Conservation (phyloP, 2,329 filamentous ascomycete species). For the Nemania abortiva region DNA sequence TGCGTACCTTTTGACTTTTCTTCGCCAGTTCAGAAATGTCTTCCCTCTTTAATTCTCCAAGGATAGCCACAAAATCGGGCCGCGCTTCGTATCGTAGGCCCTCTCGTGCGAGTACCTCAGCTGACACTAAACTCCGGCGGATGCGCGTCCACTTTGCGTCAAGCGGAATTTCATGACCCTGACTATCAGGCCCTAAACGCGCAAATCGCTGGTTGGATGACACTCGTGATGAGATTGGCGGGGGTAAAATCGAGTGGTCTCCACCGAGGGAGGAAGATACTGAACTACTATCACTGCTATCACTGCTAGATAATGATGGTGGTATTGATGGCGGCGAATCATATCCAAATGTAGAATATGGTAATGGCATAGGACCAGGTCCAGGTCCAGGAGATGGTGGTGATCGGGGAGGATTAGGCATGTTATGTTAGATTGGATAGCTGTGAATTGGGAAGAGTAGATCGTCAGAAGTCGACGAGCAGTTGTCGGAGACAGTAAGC, state of each 20-base stretch:
- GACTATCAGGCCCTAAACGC: slow-evolving; percentile 67
- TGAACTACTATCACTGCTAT: too few species aligned
- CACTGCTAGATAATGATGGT: too few species aligned
- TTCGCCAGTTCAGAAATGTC: slow-evolving; percentile 66
- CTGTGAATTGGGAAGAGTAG: too few species aligned
- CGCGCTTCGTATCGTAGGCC: slow-evolving; percentile 71
- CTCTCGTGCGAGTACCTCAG: slow-evolving; percentile 67
- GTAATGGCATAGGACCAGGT: too few species aligned
- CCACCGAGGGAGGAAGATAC: slow-evolving; percentile 48
- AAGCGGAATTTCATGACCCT: slow-evolving; percentile 67
- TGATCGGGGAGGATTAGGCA: too few species aligned
- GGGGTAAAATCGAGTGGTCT: slow-evolving; percentile 33
- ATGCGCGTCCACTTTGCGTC: slow-evolving; percentile 73
- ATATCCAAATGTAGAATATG: too few species aligned
- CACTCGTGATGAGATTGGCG: neutral
- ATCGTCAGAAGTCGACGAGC: too few species aligned
- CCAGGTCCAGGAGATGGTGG: too few species aligned
- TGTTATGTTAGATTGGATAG: too few species aligned
- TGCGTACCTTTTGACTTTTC: slow-evolving; percentile 61
- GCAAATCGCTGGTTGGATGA: slow-evolving; percentile 45
- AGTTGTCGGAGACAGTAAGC: too few species aligned
- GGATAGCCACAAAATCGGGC: slow-evolving; percentile 70
- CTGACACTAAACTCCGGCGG: slow-evolving; percentile 66
- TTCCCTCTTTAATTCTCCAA: slow-evolving; percentile 65
- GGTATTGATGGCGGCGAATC: too few species aligned